phyloP scores from a whole-genome alignment of 2,329 filamentous ascomycete species.

The Colletotrichum neosansevieriae region DNA sequence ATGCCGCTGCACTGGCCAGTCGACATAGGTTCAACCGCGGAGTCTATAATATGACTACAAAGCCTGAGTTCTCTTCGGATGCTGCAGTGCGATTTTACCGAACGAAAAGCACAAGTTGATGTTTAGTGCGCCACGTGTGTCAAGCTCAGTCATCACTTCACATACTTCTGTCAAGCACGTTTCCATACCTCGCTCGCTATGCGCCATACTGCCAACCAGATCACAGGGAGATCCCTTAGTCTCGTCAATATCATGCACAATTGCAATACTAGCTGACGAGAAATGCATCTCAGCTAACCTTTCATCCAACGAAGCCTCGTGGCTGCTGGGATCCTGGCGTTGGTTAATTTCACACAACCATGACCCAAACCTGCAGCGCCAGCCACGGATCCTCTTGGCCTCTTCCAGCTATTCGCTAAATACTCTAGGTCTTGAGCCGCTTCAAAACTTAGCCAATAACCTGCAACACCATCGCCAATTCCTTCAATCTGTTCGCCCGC shows the following conservation, averaged over 20 bases:
- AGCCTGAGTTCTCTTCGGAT: background rate
- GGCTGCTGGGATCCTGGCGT: slow-evolving; percentile 3
- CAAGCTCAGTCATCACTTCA: background rate
- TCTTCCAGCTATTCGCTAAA: background rate
- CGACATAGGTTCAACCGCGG: background rate
- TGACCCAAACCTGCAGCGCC: slow-evolving; percentile 8
- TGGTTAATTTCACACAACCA: background rate
- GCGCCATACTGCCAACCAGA: background rate
- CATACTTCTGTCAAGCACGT: slow-evolving; percentile 23
- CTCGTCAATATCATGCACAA: slow-evolving; percentile 7
- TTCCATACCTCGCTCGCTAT: background rate
- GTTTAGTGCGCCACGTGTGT: slow-evolving; percentile 11
- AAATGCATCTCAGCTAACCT: slow-evolving; percentile 1
- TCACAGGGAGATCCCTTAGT: background rate
- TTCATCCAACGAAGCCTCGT: slow-evolving; percentile 13
- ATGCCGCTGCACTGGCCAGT: slow-evolving; percentile 2
- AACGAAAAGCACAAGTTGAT: background rate
- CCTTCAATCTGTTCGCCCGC: background rate
- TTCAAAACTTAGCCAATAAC: slow-evolving; percentile 1
- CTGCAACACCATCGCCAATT: background rate
- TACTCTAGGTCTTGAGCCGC: background rate
- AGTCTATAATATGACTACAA: background rate
- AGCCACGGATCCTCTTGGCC: background rate
- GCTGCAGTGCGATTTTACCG: too few species aligned
- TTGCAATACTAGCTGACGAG: slow-evolving; percentile 8